phyloP scores from a whole-genome alignment of 148 eudicot genomes.

The Camellia japonica region DNA sequence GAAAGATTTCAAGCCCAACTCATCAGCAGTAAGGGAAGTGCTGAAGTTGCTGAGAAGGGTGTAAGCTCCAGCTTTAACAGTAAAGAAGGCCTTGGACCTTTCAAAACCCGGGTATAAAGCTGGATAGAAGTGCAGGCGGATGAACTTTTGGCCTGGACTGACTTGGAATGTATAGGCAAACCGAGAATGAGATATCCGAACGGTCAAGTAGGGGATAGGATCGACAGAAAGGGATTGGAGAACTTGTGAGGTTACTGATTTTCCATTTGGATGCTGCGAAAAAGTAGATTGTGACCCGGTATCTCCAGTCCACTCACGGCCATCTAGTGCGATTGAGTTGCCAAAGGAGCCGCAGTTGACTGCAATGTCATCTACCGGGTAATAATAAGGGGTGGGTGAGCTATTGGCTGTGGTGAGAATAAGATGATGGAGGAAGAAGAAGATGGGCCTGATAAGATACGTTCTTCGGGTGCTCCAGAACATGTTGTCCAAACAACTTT shows the following conservation, averaged over 20 bases:
- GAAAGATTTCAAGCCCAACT: not conserved
- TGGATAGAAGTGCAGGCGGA: slow-evolving; percentile 24
- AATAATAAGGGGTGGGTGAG: not conserved
- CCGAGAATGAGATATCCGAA: slow-evolving; percentile 15
- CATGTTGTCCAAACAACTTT: too few relatives aligned
- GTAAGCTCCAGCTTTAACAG: slow-evolving; percentile 27
- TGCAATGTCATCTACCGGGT: slow-evolving; percentile 14
- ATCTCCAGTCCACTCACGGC: slow-evolving; percentile 24
- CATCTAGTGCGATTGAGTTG: slow-evolving; percentile 8
- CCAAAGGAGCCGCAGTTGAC: slow-evolving; percentile 24
- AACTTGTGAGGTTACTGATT: slow-evolving; percentile 8
- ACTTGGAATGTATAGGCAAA: slow-evolving; percentile 21
- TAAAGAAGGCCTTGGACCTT: slow-evolving; percentile 17
- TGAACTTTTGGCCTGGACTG: slow-evolving; percentile 23
- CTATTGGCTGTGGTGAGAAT: not conserved
- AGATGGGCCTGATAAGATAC: not conserved
- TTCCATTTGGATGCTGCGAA: not conserved
- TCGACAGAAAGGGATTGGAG: not conserved
- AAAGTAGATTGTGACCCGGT: not conserved
- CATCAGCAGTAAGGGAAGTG: slow-evolving; percentile 4
- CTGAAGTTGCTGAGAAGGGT: slow-evolving; percentile 34
- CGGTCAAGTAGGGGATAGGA: slow-evolving; percentile 23
- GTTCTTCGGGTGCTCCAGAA: not conserved
- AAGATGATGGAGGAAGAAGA: slow-evolving; percentile 4
- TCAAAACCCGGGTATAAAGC: slow-evolving; percentile 19